Evolutionary conservation across 2,329 filamentous ascomycete genomes (phyloP).

Genomic region (Acephala macrosclerotiorum): DNA sequence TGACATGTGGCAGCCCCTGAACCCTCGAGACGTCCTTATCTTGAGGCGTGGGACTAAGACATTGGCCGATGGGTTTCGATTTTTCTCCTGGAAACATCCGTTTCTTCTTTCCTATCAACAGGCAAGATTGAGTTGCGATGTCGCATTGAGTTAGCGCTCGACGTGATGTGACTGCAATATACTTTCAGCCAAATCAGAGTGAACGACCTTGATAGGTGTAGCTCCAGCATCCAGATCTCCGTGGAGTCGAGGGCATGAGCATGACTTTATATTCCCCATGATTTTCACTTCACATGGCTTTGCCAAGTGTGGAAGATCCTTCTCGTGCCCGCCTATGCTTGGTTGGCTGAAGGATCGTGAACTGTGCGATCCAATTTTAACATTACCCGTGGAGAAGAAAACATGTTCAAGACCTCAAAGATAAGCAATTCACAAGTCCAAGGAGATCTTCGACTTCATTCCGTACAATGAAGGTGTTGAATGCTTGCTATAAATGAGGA

Average conservation of each 20-base stretch:
- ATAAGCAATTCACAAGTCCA: constrained; percentile 21
- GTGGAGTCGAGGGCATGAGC: constrained; percentile 22
- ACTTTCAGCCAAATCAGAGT: background rate
- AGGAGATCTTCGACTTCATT: constrained; percentile 22
- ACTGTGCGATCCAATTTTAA: background rate
- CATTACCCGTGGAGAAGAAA: constrained; percentile 27
- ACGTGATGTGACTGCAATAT: background rate
- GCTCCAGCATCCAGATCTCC: constrained; percentile 20
- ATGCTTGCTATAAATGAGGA: constrained; percentile 11
- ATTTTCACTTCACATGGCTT: background rate
- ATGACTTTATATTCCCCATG: constrained; percentile 21
- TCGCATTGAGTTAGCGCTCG: background rate
- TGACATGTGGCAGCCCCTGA: background rate
- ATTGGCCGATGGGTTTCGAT: background rate
- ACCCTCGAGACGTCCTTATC: background rate
- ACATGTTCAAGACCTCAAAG: constrained; percentile 15
- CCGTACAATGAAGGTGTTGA: background rate
- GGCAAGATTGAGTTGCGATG: background rate
- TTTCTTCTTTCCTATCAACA: too few relatives aligned
- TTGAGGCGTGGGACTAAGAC: constrained; percentile 11
- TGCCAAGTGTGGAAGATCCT: background rate
- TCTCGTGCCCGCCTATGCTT: background rate
- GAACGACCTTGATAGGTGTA: background rate
- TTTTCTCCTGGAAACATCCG: background rate
- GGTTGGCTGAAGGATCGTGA: background rate